Evolutionary conservation across 768 basidiomycete species (phyloP).

Genomic region (Leccinum rimulosum): DNA sequence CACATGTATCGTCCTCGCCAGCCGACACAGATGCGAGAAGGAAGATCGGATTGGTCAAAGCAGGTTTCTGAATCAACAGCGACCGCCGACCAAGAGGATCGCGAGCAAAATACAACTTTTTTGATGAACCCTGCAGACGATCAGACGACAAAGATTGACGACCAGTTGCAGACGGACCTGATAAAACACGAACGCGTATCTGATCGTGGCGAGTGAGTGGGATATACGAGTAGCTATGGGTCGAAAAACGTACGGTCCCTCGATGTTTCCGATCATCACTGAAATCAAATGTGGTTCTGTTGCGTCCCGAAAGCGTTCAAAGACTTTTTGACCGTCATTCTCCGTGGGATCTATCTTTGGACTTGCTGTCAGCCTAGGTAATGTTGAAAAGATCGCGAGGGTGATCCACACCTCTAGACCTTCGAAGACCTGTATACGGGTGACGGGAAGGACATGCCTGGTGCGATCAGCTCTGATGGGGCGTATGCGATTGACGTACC

Average conservation of each 20-base stretch:
- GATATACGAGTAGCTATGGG: not conserved
- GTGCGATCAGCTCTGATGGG: not conserved
- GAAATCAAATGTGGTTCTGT: constrained; percentile 41
- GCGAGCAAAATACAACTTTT: constrained; percentile 65
- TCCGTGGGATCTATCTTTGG: constrained; percentile 54
- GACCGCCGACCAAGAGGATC: constrained; percentile 88
- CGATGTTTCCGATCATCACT: constrained; percentile 55
- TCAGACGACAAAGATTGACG: not conserved
- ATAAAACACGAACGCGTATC: constrained; percentile 81
- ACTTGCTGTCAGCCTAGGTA: constrained; percentile 4
- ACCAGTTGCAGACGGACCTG: constrained; percentile 45
- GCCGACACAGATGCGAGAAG: constrained; percentile 65
- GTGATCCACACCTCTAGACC: constrained; percentile 59
- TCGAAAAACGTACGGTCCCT: constrained; percentile 70
- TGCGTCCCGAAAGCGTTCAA: constrained; percentile 29
- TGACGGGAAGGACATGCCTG: not conserved
- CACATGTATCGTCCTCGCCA: constrained; percentile 43
- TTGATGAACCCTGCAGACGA: constrained; percentile 38
- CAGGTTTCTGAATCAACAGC: constrained; percentile 68
- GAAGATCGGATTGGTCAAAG: constrained; percentile 46
- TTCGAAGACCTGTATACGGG: constrained; percentile 57
- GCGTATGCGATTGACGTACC: constrained; percentile 37
- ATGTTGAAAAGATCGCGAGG: not conserved
- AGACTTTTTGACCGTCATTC: constrained; percentile 69
- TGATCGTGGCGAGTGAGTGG: constrained; percentile 26